Conservation (phyloP, 768 basidiomycete genomes). For the Austroboletus eburneus region DNA sequence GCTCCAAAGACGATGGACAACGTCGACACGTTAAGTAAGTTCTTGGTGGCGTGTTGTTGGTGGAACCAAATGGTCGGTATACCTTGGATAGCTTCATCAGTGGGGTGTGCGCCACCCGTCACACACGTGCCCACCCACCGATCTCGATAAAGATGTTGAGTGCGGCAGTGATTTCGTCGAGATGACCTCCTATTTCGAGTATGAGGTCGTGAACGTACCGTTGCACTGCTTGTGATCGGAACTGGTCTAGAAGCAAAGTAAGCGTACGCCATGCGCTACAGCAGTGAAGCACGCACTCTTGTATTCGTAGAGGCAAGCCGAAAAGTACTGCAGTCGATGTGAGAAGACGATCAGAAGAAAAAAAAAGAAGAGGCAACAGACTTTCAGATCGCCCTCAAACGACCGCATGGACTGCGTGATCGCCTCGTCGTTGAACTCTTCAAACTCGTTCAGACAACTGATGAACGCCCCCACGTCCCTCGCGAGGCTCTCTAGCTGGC, state of each 20-base stretch:
- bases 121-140: constrained; percentile 29
- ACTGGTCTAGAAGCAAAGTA: constrained; percentile 41
- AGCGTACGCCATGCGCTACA: neutral
- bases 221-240: constrained; percentile 47
- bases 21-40: constrained; percentile 48
- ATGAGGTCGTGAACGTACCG: constrained; percentile 48
- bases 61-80: constrained; percentile 51
- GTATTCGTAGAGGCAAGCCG: constrained; percentile 43
- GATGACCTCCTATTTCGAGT: constrained; percentile 46
- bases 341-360: too few relatives aligned
- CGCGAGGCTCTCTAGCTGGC: constrained; percentile 42
- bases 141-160: constrained; percentile 49
- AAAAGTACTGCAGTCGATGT: constrained; percentile 40
- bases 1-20: constrained; percentile 52
- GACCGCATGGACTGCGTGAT: constrained; percentile 43
- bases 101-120: neutral
- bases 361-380: constrained; percentile 9
- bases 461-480: constrained; percentile 45
- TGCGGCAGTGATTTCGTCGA: constrained; percentile 45
- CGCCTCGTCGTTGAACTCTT: constrained; percentile 50
- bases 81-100: constrained; percentile 26
- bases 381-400: constrained; percentile 47
- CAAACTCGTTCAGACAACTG: constrained; percentile 48
- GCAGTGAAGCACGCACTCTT: constrained; percentile 29
- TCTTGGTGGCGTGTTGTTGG: constrained; percentile 45